phyloP scores from a whole-genome alignment of 164 flowering plant genomes.

The Echeveria elegans region DNA sequence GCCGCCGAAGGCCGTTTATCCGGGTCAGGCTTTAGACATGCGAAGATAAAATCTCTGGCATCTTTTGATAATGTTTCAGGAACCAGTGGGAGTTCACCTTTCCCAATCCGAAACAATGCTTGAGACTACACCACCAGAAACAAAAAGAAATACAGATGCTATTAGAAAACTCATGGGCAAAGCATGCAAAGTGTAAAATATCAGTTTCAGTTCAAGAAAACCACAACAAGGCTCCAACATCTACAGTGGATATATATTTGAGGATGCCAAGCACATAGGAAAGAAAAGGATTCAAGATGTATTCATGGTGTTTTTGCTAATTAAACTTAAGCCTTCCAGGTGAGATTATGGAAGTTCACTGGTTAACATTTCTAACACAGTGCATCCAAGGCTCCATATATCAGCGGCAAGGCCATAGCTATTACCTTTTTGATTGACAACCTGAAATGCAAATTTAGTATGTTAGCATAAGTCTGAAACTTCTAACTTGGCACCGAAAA shows the following conservation, averaged over 20 bases:
- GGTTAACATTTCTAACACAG: constrained; percentile 91
- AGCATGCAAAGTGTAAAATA: no score
- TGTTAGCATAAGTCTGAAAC: neutral
- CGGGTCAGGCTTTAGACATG: no score
- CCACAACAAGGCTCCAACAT: neutral
- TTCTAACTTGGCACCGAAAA: neutral
- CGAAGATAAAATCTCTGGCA: no score
- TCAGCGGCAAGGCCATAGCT: constrained; percentile 31
- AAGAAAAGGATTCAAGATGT: neutral
- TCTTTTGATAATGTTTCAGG: no score
- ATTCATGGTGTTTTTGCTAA: no score
- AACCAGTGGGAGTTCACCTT: no score
- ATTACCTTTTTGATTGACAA: constrained; percentile 19
- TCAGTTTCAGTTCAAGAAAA: neutral
- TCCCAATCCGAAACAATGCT: no score
- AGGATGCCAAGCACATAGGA: neutral
- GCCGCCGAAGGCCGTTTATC: constrained; percentile 12
- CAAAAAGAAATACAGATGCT: no score
- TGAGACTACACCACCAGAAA: no score
- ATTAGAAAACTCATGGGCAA: no score
- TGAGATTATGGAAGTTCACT: constrained; percentile 54
- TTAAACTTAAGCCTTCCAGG: constrained; percentile 57
- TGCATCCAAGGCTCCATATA: constrained; percentile 55
- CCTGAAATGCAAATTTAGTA: constrained; percentile 14
- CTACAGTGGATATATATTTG: neutral